phyloP scores from a whole-genome alignment of 108 stramenopile species.

The Stephanodiscus minutulus region DNA sequence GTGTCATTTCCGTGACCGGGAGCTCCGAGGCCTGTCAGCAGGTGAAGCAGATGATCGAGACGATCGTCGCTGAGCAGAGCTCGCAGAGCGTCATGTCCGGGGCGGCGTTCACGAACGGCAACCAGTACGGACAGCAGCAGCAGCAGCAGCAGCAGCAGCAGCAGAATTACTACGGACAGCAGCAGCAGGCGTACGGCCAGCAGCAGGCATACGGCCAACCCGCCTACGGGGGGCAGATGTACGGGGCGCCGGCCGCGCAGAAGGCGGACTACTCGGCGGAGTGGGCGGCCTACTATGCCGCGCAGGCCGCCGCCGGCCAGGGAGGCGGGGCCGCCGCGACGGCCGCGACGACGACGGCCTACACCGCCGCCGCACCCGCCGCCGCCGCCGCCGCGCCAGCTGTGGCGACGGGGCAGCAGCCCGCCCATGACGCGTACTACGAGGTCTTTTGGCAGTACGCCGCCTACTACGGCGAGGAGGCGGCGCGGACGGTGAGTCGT shows the following conservation, averaged over 20 bases:
- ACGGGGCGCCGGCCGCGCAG: slow-evolving; percentile 15
- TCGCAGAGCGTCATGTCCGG: slow-evolving; percentile 79
- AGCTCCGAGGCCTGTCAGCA: slow-evolving; percentile 68
- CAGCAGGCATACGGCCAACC: slow-evolving; percentile 32
- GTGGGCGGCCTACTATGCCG: slow-evolving; percentile 79
- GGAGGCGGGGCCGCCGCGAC: slow-evolving; percentile 26
- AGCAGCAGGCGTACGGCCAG: slow-evolving; percentile 48
- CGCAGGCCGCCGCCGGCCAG: slow-evolving; percentile 52
- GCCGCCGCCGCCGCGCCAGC: slow-evolving; percentile 38
- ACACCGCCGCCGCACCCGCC: slow-evolving; percentile 19
- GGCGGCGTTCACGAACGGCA: slow-evolving; percentile 45
- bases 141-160: slow-evolving; percentile 42
- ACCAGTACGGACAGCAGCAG: slow-evolving; percentile 58
- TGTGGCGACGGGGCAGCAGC: slow-evolving; percentile 26
- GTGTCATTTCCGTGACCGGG: slow-evolving; percentile 81
- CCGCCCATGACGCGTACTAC: slow-evolving; percentile 85
- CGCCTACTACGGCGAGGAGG: slow-evolving; percentile 84
- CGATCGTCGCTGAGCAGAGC: slow-evolving; percentile 80
- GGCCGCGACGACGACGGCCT: slow-evolving; percentile 33
- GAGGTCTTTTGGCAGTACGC: slow-evolving; percentile 89
- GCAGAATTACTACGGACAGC: slow-evolving; percentile 46
- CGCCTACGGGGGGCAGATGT: slow-evolving; percentile 47
- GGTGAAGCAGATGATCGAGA: slow-evolving; percentile 76
- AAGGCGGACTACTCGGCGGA: slow-evolving; percentile 68
- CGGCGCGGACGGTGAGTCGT: slow-evolving; percentile 54